Evolutionary conservation across 768 basidiomycete genomes (phyloP).

Genomic region (Xanthoconium stramineum): DNA sequence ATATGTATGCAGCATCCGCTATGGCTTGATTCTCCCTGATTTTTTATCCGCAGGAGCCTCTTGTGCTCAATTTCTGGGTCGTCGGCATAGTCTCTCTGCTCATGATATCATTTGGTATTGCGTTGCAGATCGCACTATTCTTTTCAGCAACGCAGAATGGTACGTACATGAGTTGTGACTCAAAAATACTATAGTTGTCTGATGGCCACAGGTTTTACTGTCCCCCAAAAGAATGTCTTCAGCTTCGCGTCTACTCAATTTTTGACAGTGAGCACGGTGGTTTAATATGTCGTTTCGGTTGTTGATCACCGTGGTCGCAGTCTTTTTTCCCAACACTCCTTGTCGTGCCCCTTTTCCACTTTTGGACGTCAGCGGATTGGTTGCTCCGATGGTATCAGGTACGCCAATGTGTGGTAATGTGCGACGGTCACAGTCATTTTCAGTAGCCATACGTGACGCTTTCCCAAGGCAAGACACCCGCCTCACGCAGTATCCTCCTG

Average conservation of each 20-base stretch:
- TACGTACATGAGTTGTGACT: not conserved
- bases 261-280: conserved; percentile 38
- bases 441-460: conserved; percentile 61
- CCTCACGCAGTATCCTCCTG: conserved; percentile 58
- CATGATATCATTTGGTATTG: conserved; percentile 36
- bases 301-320: conserved; percentile 29
- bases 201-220: conserved; percentile 46
- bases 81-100: conserved; percentile 38
- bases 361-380: conserved; percentile 55
- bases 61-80: conserved; percentile 37
- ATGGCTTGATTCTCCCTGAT: not conserved
- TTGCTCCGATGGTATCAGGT: conserved; percentile 59
- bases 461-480: conserved; percentile 47
- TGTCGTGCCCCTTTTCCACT: conserved; percentile 46
- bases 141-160: conserved; percentile 21
- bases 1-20: conserved; percentile 36
- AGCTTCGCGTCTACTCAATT: conserved; percentile 44
- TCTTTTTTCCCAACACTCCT: conserved; percentile 56
- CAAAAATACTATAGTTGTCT: not conserved
- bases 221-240: conserved; percentile 50
- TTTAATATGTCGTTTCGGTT: not conserved
- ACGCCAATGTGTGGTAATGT: conserved; percentile 11
- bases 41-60: conserved; percentile 24
- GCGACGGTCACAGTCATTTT: conserved; percentile 3
- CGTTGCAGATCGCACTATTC: conserved; percentile 9